Evolutionary conservation across 1,284 basidiomycete species (phyloP).

Genomic region (Puccinia triticina): DNA sequence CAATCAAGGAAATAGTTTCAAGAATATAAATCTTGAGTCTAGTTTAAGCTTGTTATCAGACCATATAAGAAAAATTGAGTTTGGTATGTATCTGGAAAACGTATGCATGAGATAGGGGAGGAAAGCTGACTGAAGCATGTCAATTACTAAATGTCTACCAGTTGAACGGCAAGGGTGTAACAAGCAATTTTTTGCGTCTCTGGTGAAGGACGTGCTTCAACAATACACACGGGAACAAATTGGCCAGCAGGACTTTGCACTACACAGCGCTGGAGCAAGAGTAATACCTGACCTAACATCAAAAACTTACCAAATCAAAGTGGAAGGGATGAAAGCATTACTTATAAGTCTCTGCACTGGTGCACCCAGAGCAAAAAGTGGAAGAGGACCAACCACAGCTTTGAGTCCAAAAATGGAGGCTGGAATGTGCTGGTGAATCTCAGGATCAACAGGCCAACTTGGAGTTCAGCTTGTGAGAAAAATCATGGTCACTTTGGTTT

Average conservation of each 20-base stretch:
- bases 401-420: conserved; percentile 77
- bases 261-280: conserved; percentile 77
- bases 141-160: too few relatives aligned
- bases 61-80: too few relatives aligned
- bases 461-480: conserved; percentile 77
- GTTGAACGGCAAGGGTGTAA: too few relatives aligned
- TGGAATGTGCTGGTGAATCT: conserved; percentile 91
- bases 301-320: conserved; percentile 72
- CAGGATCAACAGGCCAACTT: conserved; percentile 74
- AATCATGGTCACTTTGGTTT: conserved; percentile 73
- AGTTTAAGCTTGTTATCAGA: too few relatives aligned
- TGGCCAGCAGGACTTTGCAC: conserved; percentile 78
- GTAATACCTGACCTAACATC: conserved; percentile 81
- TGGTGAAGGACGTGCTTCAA: conserved; percentile 72
- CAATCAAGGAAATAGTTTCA: too few relatives aligned
- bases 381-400: conserved; percentile 78
- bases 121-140: too few relatives aligned
- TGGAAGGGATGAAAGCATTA: conserved; percentile 58
- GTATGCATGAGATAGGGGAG: not conserved
- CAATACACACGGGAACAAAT: conserved; percentile 74
- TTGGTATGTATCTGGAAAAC: not conserved
- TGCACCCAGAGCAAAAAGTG: conserved; percentile 65
- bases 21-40: too few relatives aligned
- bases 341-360: conserved; percentile 68
- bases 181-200: too few relatives aligned